Evolutionary conservation across 1,139 yeast genomes (phyloP), one percentile per base, ranked within the genome.

Genomic region (Hanseniaspora gamundiae): DNA sequence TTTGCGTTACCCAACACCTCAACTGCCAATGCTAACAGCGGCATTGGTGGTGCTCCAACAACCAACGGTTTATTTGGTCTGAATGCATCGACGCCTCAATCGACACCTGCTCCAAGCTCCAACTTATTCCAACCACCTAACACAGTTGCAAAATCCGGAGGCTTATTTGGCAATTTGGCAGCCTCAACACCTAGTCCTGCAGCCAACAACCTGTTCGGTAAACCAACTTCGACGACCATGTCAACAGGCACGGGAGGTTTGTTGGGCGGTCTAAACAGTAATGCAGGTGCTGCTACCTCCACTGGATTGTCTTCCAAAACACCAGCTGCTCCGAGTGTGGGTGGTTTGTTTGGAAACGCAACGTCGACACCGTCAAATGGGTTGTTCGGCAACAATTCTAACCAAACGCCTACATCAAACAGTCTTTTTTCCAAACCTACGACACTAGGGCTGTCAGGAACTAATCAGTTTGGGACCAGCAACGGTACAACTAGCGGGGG

Each of bases 71-170:
- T 49, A 9, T 41, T 41, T 41, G 46, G 46, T 40, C 46, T 45
- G 14, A 55, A 50, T 40, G 50, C 62, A 4, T 56, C 62, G 3
- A 57, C 62, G 3, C 59, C 63, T 13, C 57, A 61, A 10, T 57
- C 62, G 6, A 59, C 62, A 7, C 60, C 62, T 4, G 52, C 54
- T 3, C 55, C 55, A 13, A 42, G 57, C 7, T 46, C 51, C 22
- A 53, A 49, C 39, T 48, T 49, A 29, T 48, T 53, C 22, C 55
- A 52, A 44, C 47, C 51, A 19, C 36, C 21, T 13, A 33, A 19
- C 9, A 33, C 36, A 10, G 24, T 19, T 19, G 13, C 21, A 21
- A 33, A 33, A 17, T 13, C 20, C 11, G 17, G 29, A 14, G 39
- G 39, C 8, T 14, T 22, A 7, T 22, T 22, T 36, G 39, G 39